Evolutionary conservation across 306 rosid species (phyloP), one percentile per base, ranked within the genome.

Genomic region (Macrotyloma uniflorum): DNA sequence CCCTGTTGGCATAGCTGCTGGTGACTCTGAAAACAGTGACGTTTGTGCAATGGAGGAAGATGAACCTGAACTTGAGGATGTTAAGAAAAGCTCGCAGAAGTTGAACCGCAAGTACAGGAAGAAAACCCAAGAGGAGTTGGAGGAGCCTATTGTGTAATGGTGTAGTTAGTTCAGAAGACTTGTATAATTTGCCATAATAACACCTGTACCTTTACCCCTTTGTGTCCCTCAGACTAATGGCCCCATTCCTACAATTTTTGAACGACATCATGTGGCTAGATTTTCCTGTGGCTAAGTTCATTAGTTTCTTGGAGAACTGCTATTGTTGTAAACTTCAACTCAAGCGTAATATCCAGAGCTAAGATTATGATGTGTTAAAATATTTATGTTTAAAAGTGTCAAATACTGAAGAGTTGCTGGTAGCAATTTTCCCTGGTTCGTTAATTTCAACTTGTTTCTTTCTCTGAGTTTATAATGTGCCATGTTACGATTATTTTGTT

Each of bases 31-130:
- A 74, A 85, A 80, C 30, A 83, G 75, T 83, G 93, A 86, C 1
- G 83, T 82, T 64, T 91, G 89, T 86, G 95, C 93, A 51, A 95
- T 95, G 98, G 99, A 95, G 51, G 99, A 91, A 86, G 98, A 95
- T 76, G 96, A 87, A 81, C 82, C 81, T 9, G 89, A 86, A 62
- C 79, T 47, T 16, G 87, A 36, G 33, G 87, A 38, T 55, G 59
- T 43, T 26, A 88, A 68, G 57, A 85, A 79, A 81, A 75, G 83
- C 74, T 80, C 67, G 0, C 96, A 82, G 70, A 91, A 61, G 85
- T 23, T 61, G 6, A 84, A 85, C 70, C 98, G 97, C 72, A 84
- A 86, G 61, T 95, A 91, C 68, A 88, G 99, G 83, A 79, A 69
- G 78, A 93, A 89, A 78, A 46, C 86, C 18, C 84, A 69, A 47